These are phyloP conservation scores for Vanilla planifolia DNA, from an alignment of 106 monocot genomes.

Conservation along the genomic window DNA sequence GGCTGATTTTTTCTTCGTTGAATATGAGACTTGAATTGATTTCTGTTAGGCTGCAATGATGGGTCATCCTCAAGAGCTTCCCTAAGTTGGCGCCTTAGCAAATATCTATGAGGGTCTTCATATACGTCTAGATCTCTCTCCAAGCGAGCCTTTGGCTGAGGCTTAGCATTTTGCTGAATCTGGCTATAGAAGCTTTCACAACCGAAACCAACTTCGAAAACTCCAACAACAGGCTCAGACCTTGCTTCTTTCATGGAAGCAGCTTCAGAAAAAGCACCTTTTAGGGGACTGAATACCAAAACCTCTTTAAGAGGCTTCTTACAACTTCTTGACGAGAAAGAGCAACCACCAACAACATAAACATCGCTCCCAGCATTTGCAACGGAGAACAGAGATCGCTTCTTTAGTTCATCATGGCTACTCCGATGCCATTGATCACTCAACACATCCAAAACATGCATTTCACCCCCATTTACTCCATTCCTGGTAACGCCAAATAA, in stretches of 20 bases:
- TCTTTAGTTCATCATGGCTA: slow-evolving; percentile 24
- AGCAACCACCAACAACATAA: slow-evolving; percentile 74
- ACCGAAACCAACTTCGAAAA: slow-evolving; percentile 33
- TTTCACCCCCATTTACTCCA: slow-evolving; percentile 27
- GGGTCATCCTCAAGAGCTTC: slow-evolving; percentile 29
- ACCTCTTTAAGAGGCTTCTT: slow-evolving; percentile 47
- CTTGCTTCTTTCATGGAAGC: slow-evolving; percentile 61
- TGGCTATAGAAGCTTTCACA: slow-evolving; percentile 26
- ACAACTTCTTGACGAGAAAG: slow-evolving; percentile 14
- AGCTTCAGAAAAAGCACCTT: slow-evolving; percentile 45
- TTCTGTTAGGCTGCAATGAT: slow-evolving; percentile 8
- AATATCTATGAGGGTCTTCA: slow-evolving; percentile 62
- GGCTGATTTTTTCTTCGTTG: neutral
- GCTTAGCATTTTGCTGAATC: neutral
- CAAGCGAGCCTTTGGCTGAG: slow-evolving; percentile 13
- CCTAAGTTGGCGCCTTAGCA: slow-evolving; percentile 41
- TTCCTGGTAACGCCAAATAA: slow-evolving; percentile 48
- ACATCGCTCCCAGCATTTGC: slow-evolving; percentile 46
- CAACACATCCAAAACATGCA: slow-evolving; percentile 61
- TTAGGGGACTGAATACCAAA: slow-evolving; percentile 59
- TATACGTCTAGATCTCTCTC: slow-evolving; percentile 55
- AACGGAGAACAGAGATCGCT: slow-evolving; percentile 58
- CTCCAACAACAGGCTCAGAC: slow-evolving; percentile 56
- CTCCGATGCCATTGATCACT: slow-evolving; percentile 50
- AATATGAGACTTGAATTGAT: neutral